A percentile compares a stretch with the other conserved stretches of the same genome.
These are phyloP conservation scores for Solanum sejunctum DNA, from an alignment of 257 asterid genomes.

Conservation along the genomic window DNA sequence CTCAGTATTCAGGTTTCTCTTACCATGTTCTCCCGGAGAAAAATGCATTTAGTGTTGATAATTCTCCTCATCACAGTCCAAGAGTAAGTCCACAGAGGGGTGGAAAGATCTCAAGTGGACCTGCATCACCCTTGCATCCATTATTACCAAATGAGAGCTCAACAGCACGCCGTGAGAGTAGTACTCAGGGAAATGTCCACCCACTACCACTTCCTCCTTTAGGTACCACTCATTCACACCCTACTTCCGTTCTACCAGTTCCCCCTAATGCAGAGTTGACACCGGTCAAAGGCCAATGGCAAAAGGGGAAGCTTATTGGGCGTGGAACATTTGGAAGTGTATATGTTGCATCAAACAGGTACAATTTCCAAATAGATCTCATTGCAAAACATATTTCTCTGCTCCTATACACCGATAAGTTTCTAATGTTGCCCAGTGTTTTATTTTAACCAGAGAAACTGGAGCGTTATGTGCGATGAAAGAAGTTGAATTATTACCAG, in stretches of 20 bases:
- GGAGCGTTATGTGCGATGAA: slow-evolving; percentile 97
- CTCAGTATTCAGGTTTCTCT: slow-evolving; percentile 15
- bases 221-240: slow-evolving; percentile 24
- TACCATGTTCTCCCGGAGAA: slow-evolving; percentile 20
- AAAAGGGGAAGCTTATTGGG: slow-evolving; percentile 84
- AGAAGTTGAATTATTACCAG: slow-evolving; percentile 81
- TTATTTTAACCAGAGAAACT: slow-evolving; percentile 43
- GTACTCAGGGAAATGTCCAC: slow-evolving; percentile 43
- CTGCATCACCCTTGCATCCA: slow-evolving; percentile 22
- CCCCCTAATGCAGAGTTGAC: slow-evolving; percentile 26
- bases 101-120: slow-evolving; percentile 12
- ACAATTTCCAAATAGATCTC: neutral
- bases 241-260: slow-evolving; percentile 26
- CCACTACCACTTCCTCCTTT: slow-evolving; percentile 84
- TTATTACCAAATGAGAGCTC: slow-evolving; percentile 5
- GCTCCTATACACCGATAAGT: neutral
- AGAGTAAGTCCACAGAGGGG: slow-evolving; percentile 2
- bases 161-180: slow-evolving; percentile 24
- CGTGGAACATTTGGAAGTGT: slow-evolving; percentile 91
- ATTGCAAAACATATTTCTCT: neutral
- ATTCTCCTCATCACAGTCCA: slow-evolving; percentile 55
- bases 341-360: slow-evolving; percentile 88
- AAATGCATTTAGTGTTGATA: slow-evolving; percentile 23
- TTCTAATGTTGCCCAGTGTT: neutral
- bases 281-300: slow-evolving; percentile 61